phyloP scores from a whole-genome alignment of 1,139 yeast genomes.

The Suhomyces ambrosiae region DNA sequence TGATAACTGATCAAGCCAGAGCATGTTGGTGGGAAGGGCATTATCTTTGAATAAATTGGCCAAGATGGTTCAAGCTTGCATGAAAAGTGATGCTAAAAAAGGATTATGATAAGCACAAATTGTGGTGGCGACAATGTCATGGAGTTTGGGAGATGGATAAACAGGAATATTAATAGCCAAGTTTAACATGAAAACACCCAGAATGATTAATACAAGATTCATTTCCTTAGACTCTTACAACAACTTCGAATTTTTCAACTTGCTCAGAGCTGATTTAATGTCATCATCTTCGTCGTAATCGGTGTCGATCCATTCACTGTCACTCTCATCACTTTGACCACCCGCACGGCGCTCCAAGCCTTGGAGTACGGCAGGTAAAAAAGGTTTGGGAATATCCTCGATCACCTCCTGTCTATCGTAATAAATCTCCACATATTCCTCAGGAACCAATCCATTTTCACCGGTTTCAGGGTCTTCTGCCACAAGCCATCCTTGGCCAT shows the following conservation, averaged over 20 bases:
- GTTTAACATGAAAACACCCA: no score
- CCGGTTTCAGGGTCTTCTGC: slow-evolving; percentile 82
- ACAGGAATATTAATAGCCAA: no score
- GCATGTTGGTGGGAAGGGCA: no score
- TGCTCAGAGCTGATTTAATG: background rate
- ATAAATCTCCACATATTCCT: slow-evolving; percentile 78
- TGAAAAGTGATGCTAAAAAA: no score
- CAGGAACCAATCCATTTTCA: slow-evolving; percentile 92
- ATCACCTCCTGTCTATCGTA: slow-evolving; percentile 26
- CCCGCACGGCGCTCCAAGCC: slow-evolving; percentile 10
- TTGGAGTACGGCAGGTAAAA: slow-evolving; percentile 45
- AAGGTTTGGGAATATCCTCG: slow-evolving; percentile 50
- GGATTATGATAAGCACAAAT: no score
- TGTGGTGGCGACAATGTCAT: no score
- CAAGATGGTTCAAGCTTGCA: no score
- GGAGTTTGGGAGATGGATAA: background rate
- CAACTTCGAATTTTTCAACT: slow-evolving; percentile 1
- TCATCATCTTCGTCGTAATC: slow-evolving; percentile 22
- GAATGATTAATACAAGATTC: no score
- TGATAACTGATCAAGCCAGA: no score
- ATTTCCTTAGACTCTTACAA: background rate
- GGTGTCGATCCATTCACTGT: slow-evolving; percentile 44
- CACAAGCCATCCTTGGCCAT: slow-evolving; percentile 98
- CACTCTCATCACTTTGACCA: slow-evolving; percentile 22
- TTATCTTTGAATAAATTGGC: no score